Percentiles rank a stretch among this genome's conserved stretches.
Evolutionary conservation across 2,329 filamentous ascomycete genomes (phyloP).

Genomic region (Colletotrichum camelliae): DNA sequence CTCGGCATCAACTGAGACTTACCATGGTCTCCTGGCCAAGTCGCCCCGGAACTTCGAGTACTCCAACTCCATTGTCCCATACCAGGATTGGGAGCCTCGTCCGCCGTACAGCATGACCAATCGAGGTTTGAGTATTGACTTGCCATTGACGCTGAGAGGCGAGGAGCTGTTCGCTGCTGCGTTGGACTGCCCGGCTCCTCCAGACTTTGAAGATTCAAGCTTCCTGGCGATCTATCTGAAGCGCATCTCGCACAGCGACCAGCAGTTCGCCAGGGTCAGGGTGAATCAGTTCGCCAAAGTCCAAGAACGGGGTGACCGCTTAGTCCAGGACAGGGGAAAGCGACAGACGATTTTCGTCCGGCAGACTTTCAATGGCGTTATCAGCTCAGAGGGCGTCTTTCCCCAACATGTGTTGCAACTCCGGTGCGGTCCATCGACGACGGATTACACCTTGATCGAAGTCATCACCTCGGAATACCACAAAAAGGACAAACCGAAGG

Average conservation of each 20-base stretch:
- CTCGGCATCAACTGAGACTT: neutral
- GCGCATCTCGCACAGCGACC: neutral
- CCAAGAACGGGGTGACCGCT: rapidly evolving
- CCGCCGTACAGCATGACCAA: neutral
- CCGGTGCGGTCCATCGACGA: neutral
- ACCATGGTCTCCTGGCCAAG: neutral
- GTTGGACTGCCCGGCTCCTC: neutral
- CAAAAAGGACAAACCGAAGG: neutral
- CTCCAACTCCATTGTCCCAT: neutral
- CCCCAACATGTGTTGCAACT: neutral
- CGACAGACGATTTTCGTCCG: neutral
- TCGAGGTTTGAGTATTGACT: neutral
- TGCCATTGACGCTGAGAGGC: neutral
- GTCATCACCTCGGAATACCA: neutral
- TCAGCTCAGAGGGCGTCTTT: neutral
- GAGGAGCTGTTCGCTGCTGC: neutral
- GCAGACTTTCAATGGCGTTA: neutral
- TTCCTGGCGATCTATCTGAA: neutral
- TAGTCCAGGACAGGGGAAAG: neutral
- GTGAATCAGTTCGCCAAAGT: neutral
- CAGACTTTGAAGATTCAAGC: neutral
- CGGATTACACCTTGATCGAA: rapidly evolving
- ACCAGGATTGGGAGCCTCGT: neutral
- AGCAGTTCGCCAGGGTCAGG: neutral
- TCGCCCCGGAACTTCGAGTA: neutral